Base-by-base conservation (phyloP, 176 grass and related monocot species). In the Olyra latifolia region DNA sequence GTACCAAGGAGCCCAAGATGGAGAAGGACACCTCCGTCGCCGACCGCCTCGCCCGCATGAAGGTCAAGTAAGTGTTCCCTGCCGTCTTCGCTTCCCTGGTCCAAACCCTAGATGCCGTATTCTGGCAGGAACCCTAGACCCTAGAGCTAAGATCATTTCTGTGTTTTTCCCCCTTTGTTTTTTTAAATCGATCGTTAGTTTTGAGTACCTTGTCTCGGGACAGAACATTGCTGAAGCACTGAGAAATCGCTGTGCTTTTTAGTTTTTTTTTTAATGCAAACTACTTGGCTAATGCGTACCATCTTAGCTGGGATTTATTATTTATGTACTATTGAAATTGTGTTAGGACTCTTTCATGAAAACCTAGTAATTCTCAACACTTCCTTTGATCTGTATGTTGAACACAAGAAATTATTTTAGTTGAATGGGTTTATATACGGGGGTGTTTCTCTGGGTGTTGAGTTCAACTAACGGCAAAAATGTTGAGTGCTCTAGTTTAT, bases 1-100 rank as follows among this genome's bases (percentile, higher is more conserved):
- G 95, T 42, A 97, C 95, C 72, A 97, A 97, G 92, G 95, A 97
- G 89, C 89, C 95, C 54, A 97, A 97, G 83, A 92, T 97, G 92
- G 95, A 97, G 95, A 97, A 97, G 87, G 95, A 97, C 80, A 97
- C 95, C 76, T 97, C 95, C 85, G 95, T 97, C 85, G 92, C 95
- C 73, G 95, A 97, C 75, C 95, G 95, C 53, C 89, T 97, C 20
- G 95, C 95, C 66, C 92, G 95, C 42, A 97, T 97, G 95, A 97
- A 97, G 82, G 89, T 97, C 89, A 97, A 97, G 95, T 97, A 90
- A 78, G 89, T 87, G 7, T 17, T 41, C 3, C 16, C 32, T 16
- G 0, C 29, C 41, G 0, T 66, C 23, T 8, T 8, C 5, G 1
- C 28, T 17, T 10, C 10, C 55, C 60, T 44, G 35, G 76, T 62